Evolutionary conservation across 306 rosid genomes (phyloP), one percentile per base, ranked within the genome.

Genomic region (Vigna reflexopilosa): DNA sequence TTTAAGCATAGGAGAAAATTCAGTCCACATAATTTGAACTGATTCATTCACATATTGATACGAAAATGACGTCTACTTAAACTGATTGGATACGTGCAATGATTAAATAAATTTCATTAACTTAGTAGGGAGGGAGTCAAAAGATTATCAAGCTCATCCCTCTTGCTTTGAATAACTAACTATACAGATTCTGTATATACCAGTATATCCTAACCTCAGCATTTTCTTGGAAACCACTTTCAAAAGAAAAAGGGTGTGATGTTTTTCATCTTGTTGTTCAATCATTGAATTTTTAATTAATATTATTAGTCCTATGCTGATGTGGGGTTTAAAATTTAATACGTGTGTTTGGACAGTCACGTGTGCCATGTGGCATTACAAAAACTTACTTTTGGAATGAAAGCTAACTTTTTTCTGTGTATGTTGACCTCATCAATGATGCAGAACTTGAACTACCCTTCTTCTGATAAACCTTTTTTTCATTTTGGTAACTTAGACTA

Each of bases 51-150:
- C 15, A 42, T 57, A 19, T 5, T 12, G 3, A 1, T 45, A 52
- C 14, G 62, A 67, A 32, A 10, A 42, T 47, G 70, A 81, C 75
- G 71, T 81, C 49, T 81, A 24, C 16, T 30, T 85, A 67, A 72
- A 50, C 34, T 66, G 38, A 34, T 61, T 34, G 65, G 75, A 66
- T 59, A 15, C 19, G 81, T 64, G 55, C 34, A 66, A 63, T 4
- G 34, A 30, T 30, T 30, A 30, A 30, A 19, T 17, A 69, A 49
- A 38, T 49, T 38, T 59, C 65, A 57, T 19, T 61, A 55, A 74
- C 30, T 55, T 54, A 17, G 59, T 52, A 52, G 8, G 24, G 58
- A 44, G 4, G 13, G 24, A 8, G 13, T 54, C 5, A 2, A 45
- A 11, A 45, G 5, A 54, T 19, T 51, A 51, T 51, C 3, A 54